A percentile compares a stretch with the other conserved stretches of the same genome.
Evolutionary conservation across 75 land plant species (phyloP).

Genomic region (Sequoia sempervirens): DNA sequence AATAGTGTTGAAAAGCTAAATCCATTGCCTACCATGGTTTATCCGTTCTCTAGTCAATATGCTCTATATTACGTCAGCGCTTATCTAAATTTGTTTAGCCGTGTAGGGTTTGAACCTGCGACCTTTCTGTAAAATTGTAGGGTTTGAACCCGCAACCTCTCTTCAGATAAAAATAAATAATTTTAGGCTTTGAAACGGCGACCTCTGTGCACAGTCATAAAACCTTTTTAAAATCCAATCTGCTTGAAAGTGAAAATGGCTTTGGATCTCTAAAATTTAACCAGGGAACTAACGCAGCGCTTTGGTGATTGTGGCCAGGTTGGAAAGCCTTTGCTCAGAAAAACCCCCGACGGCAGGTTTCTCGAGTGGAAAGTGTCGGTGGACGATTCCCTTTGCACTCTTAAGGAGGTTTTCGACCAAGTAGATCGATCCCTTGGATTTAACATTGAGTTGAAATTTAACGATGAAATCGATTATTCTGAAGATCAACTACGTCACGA

Average conservation of each 20-base stretch:
- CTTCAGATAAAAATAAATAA: too few species aligned
- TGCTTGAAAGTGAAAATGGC: background rate
- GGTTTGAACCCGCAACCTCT: background rate
- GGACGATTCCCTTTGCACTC: constrained; percentile 73
- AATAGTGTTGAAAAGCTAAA: too few species aligned
- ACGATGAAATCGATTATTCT: constrained; percentile 47
- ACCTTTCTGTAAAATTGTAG: too few species aligned
- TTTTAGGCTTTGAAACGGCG: background rate
- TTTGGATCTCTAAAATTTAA: background rate
- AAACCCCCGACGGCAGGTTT: constrained; percentile 48
- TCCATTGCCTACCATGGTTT: background rate
- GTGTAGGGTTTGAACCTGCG: too few species aligned
- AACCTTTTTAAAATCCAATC: background rate
- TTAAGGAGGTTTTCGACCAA: constrained; percentile 68
- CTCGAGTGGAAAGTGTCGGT: constrained; percentile 56
- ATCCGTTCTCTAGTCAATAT: background rate
- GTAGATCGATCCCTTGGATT: constrained; percentile 72
- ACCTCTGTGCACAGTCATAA: background rate
- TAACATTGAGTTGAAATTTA: constrained; percentile 87
- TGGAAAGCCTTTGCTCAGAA: constrained; percentile 62
- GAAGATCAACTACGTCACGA: constrained; percentile 40
- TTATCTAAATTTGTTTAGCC: too few species aligned
- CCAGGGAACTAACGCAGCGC: background rate
- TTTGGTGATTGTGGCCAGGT: constrained; percentile 15
- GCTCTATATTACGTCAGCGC: too few species aligned